phyloP scores from a whole-genome alignment of 192 early-diverging fungal genomes.

The Coemansia sp. region DNA sequence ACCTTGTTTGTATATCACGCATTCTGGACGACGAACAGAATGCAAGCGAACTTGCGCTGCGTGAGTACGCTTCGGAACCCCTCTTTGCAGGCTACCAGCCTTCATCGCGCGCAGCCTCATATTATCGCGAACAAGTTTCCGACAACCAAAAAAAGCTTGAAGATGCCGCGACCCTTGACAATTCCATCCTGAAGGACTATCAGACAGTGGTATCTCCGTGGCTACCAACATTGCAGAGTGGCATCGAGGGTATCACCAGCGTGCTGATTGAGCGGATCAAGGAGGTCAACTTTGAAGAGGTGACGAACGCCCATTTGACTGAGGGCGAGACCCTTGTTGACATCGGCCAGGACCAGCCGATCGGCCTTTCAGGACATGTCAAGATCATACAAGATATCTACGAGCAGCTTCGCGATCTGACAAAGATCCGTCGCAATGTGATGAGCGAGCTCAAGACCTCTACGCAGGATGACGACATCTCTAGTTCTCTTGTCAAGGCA shows the following conservation, averaged over 20 bases:
- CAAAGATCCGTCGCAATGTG: conserved; percentile 50
- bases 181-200: conserved; percentile 53
- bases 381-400: conserved; percentile 44
- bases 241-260: conserved; percentile 54
- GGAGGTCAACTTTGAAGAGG: conserved; percentile 42
- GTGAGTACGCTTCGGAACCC: conserved; percentile 72
- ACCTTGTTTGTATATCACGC: conserved; percentile 66
- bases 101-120: conserved; percentile 70
- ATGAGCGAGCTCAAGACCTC: conserved; percentile 57
- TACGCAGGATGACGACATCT: conserved; percentile 86
- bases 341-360: conserved; percentile 51
- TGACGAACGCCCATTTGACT: conserved; percentile 15
- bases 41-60: conserved; percentile 76
- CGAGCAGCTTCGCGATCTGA: conserved; percentile 47
- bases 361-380: conserved; percentile 44
- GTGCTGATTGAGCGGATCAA: conserved; percentile 54
- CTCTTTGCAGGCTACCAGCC: conserved; percentile 81
- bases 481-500: conserved; percentile 36
- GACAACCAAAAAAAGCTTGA: conserved; percentile 78
- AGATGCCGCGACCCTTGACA: conserved; percentile 70
- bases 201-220: conserved; percentile 43
- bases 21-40: conserved; percentile 85
- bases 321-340: conserved; percentile 64
- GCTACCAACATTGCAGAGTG: conserved; percentile 47
- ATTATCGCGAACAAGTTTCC: conserved; percentile 75